Evolutionary conservation across 2,329 filamentous ascomycete species (phyloP).

Genomic region (Tolypocladium endophyticum): DNA sequence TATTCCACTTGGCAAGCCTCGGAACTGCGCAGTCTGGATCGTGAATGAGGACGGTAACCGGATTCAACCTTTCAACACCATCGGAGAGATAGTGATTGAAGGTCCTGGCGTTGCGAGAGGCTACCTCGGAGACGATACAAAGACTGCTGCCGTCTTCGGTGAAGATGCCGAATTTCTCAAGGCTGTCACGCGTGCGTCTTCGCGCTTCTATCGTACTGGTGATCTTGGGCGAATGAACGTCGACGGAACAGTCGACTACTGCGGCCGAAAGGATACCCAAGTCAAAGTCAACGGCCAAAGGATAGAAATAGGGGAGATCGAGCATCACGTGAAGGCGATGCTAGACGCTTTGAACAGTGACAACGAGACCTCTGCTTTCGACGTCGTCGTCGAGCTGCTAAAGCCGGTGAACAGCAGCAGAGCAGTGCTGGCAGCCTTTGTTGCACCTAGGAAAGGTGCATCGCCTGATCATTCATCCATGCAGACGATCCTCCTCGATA

Average conservation of each 20-base stretch:
- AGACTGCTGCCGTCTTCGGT: constrained; percentile 1
- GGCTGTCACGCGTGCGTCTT: neutral
- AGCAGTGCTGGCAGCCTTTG: neutral
- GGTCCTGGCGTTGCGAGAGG: constrained; percentile 1
- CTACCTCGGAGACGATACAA: neutral
- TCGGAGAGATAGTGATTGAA: constrained; percentile 1
- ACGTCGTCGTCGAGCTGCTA: neutral
- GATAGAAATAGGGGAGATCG: constrained; percentile 1
- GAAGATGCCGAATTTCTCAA: neutral
- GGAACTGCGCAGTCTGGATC: constrained; percentile 1
- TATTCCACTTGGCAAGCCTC: neutral
- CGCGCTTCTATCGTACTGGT: constrained; percentile 1
- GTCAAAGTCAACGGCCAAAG: constrained; percentile 2
- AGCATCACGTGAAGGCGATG: neutral
- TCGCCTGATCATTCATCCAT: neutral
- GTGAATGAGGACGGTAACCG: neutral
- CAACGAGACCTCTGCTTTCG: neutral
- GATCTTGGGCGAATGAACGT: neutral
- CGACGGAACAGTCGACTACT: neutral
- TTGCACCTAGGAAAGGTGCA: neutral
- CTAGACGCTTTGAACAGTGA: neutral
- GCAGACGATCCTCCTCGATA: neutral
- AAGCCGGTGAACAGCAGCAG: neutral
- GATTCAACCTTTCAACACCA: neutral
- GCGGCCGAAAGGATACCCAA: constrained; percentile 1